phyloP scores from a whole-genome alignment of 805 yeast species.

The Starmerella sirachaensis region DNA sequence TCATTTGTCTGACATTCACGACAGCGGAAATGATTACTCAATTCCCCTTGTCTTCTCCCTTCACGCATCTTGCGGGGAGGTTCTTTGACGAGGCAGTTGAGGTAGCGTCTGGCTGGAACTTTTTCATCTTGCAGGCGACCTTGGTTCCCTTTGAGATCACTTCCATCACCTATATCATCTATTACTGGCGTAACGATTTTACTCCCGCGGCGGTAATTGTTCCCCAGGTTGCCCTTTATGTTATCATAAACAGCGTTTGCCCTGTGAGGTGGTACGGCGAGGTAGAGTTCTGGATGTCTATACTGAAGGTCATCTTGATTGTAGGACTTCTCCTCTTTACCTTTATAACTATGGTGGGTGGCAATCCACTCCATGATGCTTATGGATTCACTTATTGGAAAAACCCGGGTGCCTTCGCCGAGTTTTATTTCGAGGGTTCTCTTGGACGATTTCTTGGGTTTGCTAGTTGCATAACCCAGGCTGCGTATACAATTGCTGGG shows the following conservation, averaged over 20 bases:
- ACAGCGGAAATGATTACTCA: constrained; percentile 74
- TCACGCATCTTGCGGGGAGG: constrained; percentile 59
- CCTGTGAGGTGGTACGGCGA: constrained; percentile 74
- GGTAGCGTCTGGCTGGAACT: constrained; percentile 68
- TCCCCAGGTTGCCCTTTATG: constrained; percentile 52
- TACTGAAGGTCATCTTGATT: constrained; percentile 62
- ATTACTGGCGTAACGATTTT: constrained; percentile 70
- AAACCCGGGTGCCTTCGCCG: constrained; percentile 46
- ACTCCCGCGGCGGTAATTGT: constrained; percentile 58
- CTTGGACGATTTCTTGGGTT: constrained; percentile 64
- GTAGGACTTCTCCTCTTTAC: constrained; percentile 67
- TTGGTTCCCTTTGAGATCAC: constrained; percentile 76
- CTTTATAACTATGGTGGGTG: constrained; percentile 75
- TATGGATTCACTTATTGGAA: constrained; percentile 50
- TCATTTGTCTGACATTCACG: constrained; percentile 52
- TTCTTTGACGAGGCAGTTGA: constrained; percentile 68
- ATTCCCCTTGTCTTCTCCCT: constrained; percentile 66
- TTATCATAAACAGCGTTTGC: constrained; percentile 47
- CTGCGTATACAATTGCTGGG: constrained; percentile 71
- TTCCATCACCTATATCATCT: constrained; percentile 65
- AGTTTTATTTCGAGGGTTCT: constrained; percentile 40
- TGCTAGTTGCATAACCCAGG: constrained; percentile 53
- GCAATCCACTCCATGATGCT: constrained; percentile 59
- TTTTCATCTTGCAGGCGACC: constrained; percentile 62
- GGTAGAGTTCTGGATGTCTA: constrained; percentile 64